Evolutionary conservation across 306 rosid genomes (phyloP).

Genomic region (Lotus japonicus): DNA sequence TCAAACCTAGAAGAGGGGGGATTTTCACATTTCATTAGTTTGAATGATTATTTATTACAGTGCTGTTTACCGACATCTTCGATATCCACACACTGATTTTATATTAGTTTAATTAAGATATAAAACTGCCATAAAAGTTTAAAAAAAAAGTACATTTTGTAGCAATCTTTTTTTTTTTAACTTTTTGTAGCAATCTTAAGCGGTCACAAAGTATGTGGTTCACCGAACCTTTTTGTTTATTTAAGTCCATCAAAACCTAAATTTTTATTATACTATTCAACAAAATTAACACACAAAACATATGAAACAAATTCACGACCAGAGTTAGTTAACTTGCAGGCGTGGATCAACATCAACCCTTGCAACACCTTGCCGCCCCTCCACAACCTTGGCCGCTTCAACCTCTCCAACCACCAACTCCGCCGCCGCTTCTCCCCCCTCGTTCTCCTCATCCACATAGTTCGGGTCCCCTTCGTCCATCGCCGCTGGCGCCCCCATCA

Average conservation of each 20-base stretch:
- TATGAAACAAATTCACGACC: background rate
- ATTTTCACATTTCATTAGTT: too few relatives aligned
- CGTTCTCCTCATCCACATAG: conserved; percentile 54
- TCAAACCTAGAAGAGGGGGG: too few relatives aligned
- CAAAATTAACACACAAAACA: background rate
- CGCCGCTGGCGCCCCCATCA: conserved; percentile 52
- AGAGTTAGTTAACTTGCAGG: conserved; percentile 2
- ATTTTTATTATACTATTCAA: background rate
- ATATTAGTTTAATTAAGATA: too few relatives aligned
- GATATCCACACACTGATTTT: too few relatives aligned
- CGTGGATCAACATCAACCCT: conserved; percentile 73
- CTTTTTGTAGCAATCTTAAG: too few relatives aligned
- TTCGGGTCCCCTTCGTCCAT: conserved; percentile 73
- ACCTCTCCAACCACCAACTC: conserved; percentile 51
- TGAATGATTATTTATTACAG: too few relatives aligned
- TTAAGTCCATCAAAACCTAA: background rate
- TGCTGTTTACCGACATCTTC: too few relatives aligned
- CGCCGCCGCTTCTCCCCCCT: conserved; percentile 24
- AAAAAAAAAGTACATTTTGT: too few relatives aligned
- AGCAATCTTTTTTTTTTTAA: too few relatives aligned
- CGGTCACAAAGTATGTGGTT: too few relatives aligned
- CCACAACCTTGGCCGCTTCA: conserved; percentile 48
- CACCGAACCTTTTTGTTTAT: too few relatives aligned
- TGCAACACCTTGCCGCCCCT: conserved; percentile 36
- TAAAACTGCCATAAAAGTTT: too few relatives aligned